Percentiles rank a stretch among this genome's conserved stretches.
Evolutionary conservation across 2,329 filamentous ascomycete species (phyloP).

Genomic region (Fusarium falciforme): DNA sequence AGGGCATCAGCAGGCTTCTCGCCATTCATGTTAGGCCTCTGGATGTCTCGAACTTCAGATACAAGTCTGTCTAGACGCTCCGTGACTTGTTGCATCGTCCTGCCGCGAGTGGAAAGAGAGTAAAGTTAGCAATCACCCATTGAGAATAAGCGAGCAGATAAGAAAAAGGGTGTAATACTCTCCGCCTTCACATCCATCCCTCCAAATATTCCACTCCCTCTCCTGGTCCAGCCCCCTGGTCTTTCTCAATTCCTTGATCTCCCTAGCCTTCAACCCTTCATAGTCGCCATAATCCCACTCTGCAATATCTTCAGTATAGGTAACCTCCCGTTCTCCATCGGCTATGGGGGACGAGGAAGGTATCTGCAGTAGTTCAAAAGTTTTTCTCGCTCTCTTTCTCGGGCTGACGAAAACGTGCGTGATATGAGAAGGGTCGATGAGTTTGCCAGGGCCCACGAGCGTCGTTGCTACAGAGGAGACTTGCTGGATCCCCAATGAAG

Average conservation of each 20-base stretch:
- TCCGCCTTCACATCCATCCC: slow-evolving; percentile 67
- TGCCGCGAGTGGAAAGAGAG: slow-evolving; percentile 27
- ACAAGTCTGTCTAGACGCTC: slow-evolving; percentile 56
- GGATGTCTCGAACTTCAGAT: slow-evolving; percentile 52
- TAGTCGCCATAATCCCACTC: slow-evolving; percentile 75
- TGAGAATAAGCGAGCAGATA: neutral
- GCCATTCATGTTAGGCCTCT: slow-evolving; percentile 53
- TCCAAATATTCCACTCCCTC: slow-evolving; percentile 66
- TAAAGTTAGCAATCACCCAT: neutral
- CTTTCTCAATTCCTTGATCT: slow-evolving; percentile 61
- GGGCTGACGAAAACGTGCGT: slow-evolving; percentile 63
- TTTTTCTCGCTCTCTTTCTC: slow-evolving; percentile 58
- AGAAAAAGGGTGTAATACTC: slow-evolving; percentile 52
- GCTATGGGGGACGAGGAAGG: slow-evolving; percentile 49
- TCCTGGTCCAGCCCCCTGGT: slow-evolving; percentile 58
- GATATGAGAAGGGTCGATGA: slow-evolving; percentile 62
- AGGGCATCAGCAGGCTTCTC: slow-evolving; percentile 52
- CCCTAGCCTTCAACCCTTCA: slow-evolving; percentile 65
- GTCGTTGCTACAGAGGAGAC: slow-evolving; percentile 30
- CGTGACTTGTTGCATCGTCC: slow-evolving; percentile 50
- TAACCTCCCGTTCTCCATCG: slow-evolving; percentile 42
- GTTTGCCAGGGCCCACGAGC: slow-evolving; percentile 61
- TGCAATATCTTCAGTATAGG: slow-evolving; percentile 62
- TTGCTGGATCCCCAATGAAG: neutral
- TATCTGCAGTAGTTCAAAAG: slow-evolving; percentile 60